Evolutionary conservation across 768 basidiomycete genomes (phyloP).

Genomic region (Lanmaoa pseudosensibilis): DNA sequence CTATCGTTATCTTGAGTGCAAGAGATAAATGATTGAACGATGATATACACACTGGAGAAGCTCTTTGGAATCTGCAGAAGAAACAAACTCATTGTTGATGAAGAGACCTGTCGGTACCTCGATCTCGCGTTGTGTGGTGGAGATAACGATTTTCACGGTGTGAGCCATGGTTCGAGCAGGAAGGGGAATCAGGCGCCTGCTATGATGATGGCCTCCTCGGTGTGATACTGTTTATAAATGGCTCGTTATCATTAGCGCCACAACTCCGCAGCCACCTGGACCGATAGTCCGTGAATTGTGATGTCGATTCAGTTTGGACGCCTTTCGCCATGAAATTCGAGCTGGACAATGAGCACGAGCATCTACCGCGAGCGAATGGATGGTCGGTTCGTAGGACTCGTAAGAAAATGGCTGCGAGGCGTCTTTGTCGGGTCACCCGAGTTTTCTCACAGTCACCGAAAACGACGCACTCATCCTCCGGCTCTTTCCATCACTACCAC

Average conservation of each 20-base stretch:
- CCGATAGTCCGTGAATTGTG: neutral
- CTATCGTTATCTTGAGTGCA: slow-evolving; percentile 37
- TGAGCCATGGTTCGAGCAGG: slow-evolving; percentile 45
- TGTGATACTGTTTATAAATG: slow-evolving; percentile 16
- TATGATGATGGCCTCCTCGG: neutral
- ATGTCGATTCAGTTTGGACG: neutral
- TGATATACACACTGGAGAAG: slow-evolving; percentile 53
- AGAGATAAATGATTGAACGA: slow-evolving; percentile 7
- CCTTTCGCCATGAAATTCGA: neutral
- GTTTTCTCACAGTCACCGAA: slow-evolving; percentile 21
- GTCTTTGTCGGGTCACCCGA: neutral
- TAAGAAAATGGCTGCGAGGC: neutral
- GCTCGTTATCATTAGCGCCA: slow-evolving; percentile 7
- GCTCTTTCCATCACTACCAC: slow-evolving; percentile 14
- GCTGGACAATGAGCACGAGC: neutral
- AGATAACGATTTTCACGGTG: slow-evolving; percentile 40
- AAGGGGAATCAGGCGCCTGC: neutral
- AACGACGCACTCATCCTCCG: neutral
- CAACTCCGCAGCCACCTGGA: slow-evolving; percentile 5
- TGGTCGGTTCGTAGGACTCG: neutral
- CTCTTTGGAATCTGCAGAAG: slow-evolving; percentile 68
- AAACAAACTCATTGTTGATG: slow-evolving; percentile 87
- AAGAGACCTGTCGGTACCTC: slow-evolving; percentile 80
- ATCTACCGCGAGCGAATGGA: neutral
- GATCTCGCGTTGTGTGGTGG: slow-evolving; percentile 48